Conservation (phyloP, 306 rosid genomes). For the Prosopis cineraria region DNA sequence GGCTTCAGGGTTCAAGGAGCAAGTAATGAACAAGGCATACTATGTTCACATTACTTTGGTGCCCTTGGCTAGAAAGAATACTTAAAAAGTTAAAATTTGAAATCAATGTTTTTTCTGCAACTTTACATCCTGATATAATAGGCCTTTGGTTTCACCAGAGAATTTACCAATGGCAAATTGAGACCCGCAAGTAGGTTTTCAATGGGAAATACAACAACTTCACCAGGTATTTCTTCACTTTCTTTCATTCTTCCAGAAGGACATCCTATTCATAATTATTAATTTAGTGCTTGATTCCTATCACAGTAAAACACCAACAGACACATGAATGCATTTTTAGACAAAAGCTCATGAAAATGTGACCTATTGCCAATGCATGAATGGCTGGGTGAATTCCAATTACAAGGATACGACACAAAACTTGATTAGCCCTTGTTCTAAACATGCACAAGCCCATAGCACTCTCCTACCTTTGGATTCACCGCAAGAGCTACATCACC, state of each 20-base stretch:
- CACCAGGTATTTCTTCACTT: background rate
- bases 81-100: background rate
- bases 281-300: constrained; percentile 3
- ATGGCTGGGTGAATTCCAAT: constrained; percentile 10
- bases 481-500: constrained; percentile 97
- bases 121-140: background rate
- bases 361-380: background rate
- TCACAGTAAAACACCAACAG: background rate
- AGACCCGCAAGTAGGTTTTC: background rate
- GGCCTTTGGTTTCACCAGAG: background rate
- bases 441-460: constrained; percentile 22
- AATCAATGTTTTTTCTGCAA: background rate
- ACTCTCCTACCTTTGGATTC: constrained; percentile 72
- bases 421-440: background rate
- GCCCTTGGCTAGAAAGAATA: background rate
- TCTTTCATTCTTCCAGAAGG: background rate
- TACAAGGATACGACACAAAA: constrained; percentile 4
- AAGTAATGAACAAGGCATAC: background rate
- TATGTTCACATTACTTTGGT: background rate
- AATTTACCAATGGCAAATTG: background rate
- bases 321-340: constrained; percentile 16
- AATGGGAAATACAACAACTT: background rate
- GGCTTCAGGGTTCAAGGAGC: background rate
- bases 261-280: background rate
- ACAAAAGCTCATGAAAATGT: background rate